These are phyloP conservation scores for Dalbergia cultrata DNA, from an alignment of 306 rosid species.

Conservation along the genomic window DNA sequence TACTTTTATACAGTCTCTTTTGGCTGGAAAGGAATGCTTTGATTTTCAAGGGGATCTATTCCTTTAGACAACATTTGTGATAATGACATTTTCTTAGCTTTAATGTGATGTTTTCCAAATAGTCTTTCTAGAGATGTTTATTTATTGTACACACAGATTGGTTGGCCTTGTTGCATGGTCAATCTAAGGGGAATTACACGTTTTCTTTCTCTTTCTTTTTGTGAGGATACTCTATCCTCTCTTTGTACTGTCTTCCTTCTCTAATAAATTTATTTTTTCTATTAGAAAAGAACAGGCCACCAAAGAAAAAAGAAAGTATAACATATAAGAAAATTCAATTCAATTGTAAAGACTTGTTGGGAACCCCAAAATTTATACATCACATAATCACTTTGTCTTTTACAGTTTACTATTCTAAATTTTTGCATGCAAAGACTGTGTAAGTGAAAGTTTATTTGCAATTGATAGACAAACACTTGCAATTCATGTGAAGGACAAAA, in stretches of 20 bases:
- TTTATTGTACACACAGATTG: neutral
- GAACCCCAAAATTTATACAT: constrained; percentile 5
- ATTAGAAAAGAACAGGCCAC: too few relatives aligned
- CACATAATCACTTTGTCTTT: neutral
- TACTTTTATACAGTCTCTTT: too few relatives aligned
- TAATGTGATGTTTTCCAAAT: too few relatives aligned
- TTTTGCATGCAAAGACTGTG: neutral
- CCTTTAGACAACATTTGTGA: too few relatives aligned
- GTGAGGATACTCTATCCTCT: neutral
- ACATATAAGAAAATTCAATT: too few relatives aligned
- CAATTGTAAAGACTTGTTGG: neutral
- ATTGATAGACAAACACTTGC: constrained; percentile 10
- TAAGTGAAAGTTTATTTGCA: neutral
- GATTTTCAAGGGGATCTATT: too few relatives aligned
- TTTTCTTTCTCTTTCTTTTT: neutral
- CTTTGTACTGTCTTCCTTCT: neutral
- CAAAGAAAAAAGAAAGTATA: too few relatives aligned
- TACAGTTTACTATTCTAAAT: neutral
- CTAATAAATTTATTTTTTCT: too few relatives aligned
- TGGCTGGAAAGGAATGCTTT: too few relatives aligned
- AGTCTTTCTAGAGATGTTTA: neutral
- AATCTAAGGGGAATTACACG: neutral
- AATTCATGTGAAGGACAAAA: neutral
- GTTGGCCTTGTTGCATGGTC: neutral
- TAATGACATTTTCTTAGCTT: too few relatives aligned